phyloP scores from a whole-genome alignment of 192 early-diverging fungal genomes.

The Podila epigama region DNA sequence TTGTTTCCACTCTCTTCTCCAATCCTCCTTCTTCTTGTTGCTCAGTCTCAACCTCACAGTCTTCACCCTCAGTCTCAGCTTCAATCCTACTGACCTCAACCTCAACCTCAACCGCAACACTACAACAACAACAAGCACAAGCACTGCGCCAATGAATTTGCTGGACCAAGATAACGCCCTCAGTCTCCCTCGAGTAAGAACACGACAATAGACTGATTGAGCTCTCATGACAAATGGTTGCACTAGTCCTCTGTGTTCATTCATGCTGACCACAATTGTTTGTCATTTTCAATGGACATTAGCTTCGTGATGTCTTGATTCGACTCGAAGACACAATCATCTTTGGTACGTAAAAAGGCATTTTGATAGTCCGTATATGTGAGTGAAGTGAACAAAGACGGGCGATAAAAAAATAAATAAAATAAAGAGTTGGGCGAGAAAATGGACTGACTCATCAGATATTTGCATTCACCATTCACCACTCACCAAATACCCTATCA shows the following conservation, averaged over 20 bases:
- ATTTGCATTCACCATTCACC: neutral
- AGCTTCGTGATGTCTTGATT: slow-evolving; percentile 81
- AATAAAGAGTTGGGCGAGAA: too few relatives aligned
- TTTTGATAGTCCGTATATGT: too few relatives aligned
- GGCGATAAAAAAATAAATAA: too few relatives aligned
- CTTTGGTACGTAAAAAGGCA: slow-evolving; percentile 67
- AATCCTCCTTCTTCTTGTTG: too few relatives aligned
- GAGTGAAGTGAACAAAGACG: too few relatives aligned
- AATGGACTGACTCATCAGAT: too few relatives aligned
- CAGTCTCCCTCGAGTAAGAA: slow-evolving; percentile 37
- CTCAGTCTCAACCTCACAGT: too few relatives aligned
- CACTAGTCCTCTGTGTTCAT: neutral
- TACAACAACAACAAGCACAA: neutral
- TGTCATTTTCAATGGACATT: neutral
- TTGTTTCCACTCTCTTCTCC: too few relatives aligned
- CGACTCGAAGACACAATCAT: slow-evolving; percentile 97
- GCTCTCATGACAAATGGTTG: neutral
- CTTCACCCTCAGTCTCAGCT: too few relatives aligned
- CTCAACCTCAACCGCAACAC: neutral
- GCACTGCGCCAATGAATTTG: slow-evolving; percentile 30
- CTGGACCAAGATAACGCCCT: slow-evolving; percentile 36
- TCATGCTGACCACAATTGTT: neutral
- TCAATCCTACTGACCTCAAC: too few relatives aligned
- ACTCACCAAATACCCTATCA: neutral
- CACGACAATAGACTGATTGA: neutral